A percentile compares a stretch with the other conserved stretches of the same genome.
Evolutionary conservation across 129 eudicot species (phyloP).

Genomic region (Flaveria bidentis): DNA sequence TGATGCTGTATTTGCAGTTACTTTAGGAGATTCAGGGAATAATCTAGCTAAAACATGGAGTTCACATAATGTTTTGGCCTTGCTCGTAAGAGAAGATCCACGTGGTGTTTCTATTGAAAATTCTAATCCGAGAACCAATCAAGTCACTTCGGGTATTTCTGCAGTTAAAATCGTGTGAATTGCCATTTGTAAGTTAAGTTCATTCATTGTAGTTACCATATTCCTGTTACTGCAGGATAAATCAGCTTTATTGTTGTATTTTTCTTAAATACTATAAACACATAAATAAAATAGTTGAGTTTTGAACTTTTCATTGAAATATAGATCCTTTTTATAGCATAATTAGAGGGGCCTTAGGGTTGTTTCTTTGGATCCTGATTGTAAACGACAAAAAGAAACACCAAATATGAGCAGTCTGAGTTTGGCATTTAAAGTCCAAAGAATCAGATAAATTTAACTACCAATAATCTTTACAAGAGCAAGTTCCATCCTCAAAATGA

Average conservation of each 20-base stretch:
- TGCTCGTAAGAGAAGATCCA: constrained; percentile 94
- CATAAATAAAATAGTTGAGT: constrained; percentile 18
- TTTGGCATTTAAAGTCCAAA: background rate
- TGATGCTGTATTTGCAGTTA: constrained; percentile 91
- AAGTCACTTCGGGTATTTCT: constrained; percentile 9
- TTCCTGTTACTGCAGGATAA: constrained; percentile 10
- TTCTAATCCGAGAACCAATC: constrained; percentile 68
- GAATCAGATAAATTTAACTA: constrained; percentile 20
- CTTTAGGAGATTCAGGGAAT: constrained; percentile 64
- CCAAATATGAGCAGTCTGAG: background rate
- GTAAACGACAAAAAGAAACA: background rate
- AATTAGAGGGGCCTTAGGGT: too few species aligned
- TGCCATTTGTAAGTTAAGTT: background rate
- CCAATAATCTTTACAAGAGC: constrained; percentile 85
- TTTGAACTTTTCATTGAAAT: background rate
- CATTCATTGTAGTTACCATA: background rate
- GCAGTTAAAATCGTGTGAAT: background rate
- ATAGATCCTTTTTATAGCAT: too few species aligned
- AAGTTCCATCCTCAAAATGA: constrained; percentile 77
- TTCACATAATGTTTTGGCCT: constrained; percentile 75
- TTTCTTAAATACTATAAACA: constrained; percentile 13
- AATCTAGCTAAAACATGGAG: constrained; percentile 62
- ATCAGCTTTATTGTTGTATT: constrained; percentile 34
- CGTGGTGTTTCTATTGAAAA: constrained; percentile 70
- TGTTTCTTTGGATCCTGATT: too few species aligned